Evolutionary conservation across 495 filamentous ascomycete genomes (phyloP).

Genomic region (Wilcoxina mikolae): DNA sequence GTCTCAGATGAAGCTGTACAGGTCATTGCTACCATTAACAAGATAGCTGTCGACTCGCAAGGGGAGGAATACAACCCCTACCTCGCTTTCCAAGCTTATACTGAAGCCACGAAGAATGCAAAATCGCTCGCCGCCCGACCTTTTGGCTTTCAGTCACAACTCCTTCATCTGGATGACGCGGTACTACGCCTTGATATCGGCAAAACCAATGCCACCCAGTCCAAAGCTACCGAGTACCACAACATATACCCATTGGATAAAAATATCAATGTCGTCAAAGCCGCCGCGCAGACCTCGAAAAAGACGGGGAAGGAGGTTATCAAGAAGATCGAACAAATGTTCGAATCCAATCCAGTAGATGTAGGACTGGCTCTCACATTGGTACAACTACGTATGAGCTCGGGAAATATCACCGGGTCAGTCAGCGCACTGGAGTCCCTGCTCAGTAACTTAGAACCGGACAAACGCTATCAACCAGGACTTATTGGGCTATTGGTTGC

Average conservation of each 20-base stretch:
- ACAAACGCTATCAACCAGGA: slow-evolving; percentile 70
- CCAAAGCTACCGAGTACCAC: slow-evolving; percentile 31
- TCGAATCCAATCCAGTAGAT: slow-evolving; percentile 65
- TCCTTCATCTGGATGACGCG: slow-evolving; percentile 54
- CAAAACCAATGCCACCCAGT: slow-evolving; percentile 57
- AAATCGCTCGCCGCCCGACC: slow-evolving; percentile 48
- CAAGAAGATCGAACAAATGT: slow-evolving; percentile 51
- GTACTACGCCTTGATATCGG: slow-evolving; percentile 59
- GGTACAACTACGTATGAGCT: slow-evolving; percentile 66
- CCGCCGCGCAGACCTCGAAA: slow-evolving; percentile 57
- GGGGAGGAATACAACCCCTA: slow-evolving; percentile 56
- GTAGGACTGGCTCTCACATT: slow-evolving; percentile 70
- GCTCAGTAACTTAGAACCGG: slow-evolving; percentile 41
- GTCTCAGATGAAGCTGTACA: slow-evolving; percentile 65
- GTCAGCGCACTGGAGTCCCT: slow-evolving; percentile 57
- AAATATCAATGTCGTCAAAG: slow-evolving; percentile 45
- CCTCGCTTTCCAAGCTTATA: slow-evolving; percentile 45
- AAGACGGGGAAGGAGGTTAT: slow-evolving; percentile 52
- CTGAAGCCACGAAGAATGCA: slow-evolving; percentile 26
- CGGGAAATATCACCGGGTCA: slow-evolving; percentile 61
- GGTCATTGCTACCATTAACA: slow-evolving; percentile 65
- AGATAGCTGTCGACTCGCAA: slow-evolving; percentile 40
- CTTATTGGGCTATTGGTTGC: slow-evolving; percentile 69
- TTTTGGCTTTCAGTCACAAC: slow-evolving; percentile 60
- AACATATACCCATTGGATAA: slow-evolving; percentile 13